These are phyloP conservation scores for Phytopythium vexans DNA, from an alignment of 352 stramenopile genomes.

Conservation along the genomic window DNA sequence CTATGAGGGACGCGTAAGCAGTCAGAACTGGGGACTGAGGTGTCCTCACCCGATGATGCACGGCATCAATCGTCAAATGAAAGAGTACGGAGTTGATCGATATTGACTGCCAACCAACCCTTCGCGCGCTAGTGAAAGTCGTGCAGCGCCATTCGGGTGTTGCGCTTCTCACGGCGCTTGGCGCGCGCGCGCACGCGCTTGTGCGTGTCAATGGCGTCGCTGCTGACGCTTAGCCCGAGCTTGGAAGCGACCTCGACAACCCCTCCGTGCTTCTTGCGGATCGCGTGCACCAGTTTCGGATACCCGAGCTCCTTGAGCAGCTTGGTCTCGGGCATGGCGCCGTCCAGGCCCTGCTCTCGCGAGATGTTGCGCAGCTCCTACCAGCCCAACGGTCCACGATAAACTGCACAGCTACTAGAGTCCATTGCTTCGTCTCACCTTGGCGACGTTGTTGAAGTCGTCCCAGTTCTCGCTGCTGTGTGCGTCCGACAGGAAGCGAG, in stretches of 20 bases:
- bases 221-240: slow-evolving; percentile 37
- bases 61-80: background rate
- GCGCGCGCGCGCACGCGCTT: slow-evolving; percentile 61
- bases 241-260: slow-evolving; percentile 59
- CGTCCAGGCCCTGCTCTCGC: slow-evolving; percentile 34
- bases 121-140: slow-evolving; percentile 49
- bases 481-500: slow-evolving; percentile 9
- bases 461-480: slow-evolving; percentile 33
- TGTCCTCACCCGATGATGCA: too few relatives aligned
- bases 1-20: too few relatives aligned
- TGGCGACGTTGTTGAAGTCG: slow-evolving; percentile 58
- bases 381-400: background rate
- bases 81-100: background rate
- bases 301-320: slow-evolving; percentile 68
- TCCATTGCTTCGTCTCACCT: slow-evolving; percentile 30
- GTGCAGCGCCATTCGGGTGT: slow-evolving; percentile 50
- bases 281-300: slow-evolving; percentile 55
- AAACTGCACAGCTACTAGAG: slow-evolving; percentile 1
- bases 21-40: too few relatives aligned
- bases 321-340: slow-evolving; percentile 60
- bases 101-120: background rate
- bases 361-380: slow-evolving; percentile 68
- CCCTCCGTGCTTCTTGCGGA: slow-evolving; percentile 82
- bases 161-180: slow-evolving; percentile 64
- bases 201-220: slow-evolving; percentile 48